phyloP scores from a whole-genome alignment of 331 rosid species.

The Stylosanthes scabra region DNA sequence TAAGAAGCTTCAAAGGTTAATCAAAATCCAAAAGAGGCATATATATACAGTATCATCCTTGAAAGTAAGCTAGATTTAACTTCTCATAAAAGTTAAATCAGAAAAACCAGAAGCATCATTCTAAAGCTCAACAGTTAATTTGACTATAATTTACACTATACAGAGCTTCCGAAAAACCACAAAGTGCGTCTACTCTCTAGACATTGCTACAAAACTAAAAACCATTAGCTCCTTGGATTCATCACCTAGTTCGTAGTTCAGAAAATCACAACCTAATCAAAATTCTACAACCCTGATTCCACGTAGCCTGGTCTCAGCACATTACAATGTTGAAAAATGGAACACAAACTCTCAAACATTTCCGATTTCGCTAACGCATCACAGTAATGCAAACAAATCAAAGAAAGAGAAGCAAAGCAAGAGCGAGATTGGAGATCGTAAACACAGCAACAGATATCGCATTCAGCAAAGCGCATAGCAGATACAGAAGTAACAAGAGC shows the following conservation, averaged over 20 bases:
- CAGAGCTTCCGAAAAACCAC: neutral
- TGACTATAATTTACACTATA: constrained; percentile 3
- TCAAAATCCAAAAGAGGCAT: neutral
- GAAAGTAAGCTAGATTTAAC: neutral
- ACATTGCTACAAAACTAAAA: constrained; percentile 27
- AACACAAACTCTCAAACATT: neutral
- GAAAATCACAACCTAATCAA: constrained; percentile 25
- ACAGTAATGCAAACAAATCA: constrained; percentile 33
- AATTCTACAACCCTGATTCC: constrained; percentile 1
- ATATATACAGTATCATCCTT: neutral
- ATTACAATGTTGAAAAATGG: neutral
- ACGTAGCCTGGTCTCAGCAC: neutral
- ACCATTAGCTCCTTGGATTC: constrained; percentile 9
- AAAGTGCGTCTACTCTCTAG: neutral
- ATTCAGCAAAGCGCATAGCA: constrained; percentile 4
- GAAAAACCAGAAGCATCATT: constrained; percentile 17
- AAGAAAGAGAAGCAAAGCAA: constrained; percentile 14
- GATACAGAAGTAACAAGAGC: neutral
- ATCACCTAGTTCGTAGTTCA: neutral
- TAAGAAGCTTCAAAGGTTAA: constrained; percentile 14
- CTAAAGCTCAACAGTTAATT: constrained; percentile 21
- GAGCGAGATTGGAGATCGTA: no score
- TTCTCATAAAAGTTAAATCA: constrained; percentile 10
- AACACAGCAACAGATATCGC: constrained; percentile 1
- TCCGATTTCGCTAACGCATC: neutral